Evolutionary conservation across 371 early-diverging fungal species (phyloP), one percentile per base, ranked within the genome.

Genomic region (Mortierella sp.): DNA sequence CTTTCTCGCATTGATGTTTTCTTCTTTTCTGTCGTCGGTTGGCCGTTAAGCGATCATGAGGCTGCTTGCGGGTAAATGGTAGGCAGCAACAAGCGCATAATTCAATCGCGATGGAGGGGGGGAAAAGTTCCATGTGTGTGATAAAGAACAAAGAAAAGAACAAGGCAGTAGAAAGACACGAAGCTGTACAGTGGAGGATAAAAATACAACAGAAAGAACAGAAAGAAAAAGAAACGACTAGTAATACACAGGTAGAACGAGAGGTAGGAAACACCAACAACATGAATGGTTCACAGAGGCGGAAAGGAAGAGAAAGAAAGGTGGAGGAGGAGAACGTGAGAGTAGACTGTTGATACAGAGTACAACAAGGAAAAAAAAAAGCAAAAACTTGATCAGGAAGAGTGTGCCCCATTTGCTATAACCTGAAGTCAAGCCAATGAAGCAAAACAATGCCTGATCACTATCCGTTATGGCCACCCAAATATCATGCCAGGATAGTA

Each of bases 401-500:
- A n/a, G n/a, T n/a, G 42, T 46, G 55, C 46, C 23, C 27, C 28
- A 48, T 3, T 53, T 7, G 41, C 41, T 43, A 34, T 34, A 38
- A 38, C n/a, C n/a, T n/a, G n/a, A n/a, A n/a, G 49, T 34, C 26
- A 21, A 31, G 48, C 53, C 9, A 42, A 8, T 9, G 54, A 23
- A 58, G 34, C 16, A 34, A 28, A 30, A 9, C 39, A 34, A 39
- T 13, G 5, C 38, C 47, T 47, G 61, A 30, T 21, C 48, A 42
- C 61, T 49, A 60, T 70, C 64, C 64, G 64, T 49, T 48, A 59
- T 21, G 48, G 61, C 60, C 58, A 62, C 58, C 49, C 46, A 63
- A 66, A 72, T 59, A 72, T 62, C 26, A 72, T 53, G 72, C 62
- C 38, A 43, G 6, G n/a, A 23, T 30, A 26, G 34, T 27, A 28